Percentiles rank a stretch among this genome's conserved stretches.
Evolutionary conservation across 2,329 filamentous ascomycete species (phyloP).

Genomic region (Colletotrichum godetiae): DNA sequence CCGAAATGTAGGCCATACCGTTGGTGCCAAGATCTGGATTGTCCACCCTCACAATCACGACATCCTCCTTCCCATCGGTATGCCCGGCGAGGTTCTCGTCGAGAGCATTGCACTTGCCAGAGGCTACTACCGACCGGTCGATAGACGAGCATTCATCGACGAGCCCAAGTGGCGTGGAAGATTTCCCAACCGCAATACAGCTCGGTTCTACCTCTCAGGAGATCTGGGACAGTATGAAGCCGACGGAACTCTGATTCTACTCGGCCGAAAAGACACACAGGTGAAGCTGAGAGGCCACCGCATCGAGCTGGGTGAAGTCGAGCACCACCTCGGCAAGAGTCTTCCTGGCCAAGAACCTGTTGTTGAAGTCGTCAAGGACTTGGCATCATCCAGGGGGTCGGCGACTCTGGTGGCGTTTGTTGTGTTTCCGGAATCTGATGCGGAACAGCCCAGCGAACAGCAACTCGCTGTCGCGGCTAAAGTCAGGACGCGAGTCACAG

Average conservation of each 20-base stretch:
- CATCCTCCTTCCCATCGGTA: background rate
- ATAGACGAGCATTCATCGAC: background rate
- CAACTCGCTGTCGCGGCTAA: too few species aligned
- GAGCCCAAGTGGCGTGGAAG: background rate
- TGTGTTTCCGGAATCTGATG: too few species aligned
- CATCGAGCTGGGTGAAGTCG: constrained; percentile 57
- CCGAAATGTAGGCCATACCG: too few species aligned
- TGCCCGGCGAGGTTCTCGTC: background rate
- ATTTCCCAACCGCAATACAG: too few species aligned
- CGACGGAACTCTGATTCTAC: background rate
- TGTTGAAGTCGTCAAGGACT: too few species aligned
- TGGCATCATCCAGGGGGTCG: too few species aligned
- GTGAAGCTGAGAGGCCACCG: constrained; percentile 7
- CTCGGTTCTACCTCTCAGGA: too few species aligned
- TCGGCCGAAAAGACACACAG: background rate
- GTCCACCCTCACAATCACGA: background rate
- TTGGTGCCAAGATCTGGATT: background rate
- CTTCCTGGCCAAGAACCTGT: background rate
- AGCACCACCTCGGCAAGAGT: constrained; percentile 21
- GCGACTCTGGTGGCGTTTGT: too few species aligned
- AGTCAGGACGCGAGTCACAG: too few species aligned
- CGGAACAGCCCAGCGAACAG: too few species aligned
- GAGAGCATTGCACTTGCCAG: background rate
- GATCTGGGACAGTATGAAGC: too few species aligned
- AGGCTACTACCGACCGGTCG: background rate